Base-by-base conservation (phyloP, 179 eudicot genomes). In the Beta macrorhiza region DNA sequence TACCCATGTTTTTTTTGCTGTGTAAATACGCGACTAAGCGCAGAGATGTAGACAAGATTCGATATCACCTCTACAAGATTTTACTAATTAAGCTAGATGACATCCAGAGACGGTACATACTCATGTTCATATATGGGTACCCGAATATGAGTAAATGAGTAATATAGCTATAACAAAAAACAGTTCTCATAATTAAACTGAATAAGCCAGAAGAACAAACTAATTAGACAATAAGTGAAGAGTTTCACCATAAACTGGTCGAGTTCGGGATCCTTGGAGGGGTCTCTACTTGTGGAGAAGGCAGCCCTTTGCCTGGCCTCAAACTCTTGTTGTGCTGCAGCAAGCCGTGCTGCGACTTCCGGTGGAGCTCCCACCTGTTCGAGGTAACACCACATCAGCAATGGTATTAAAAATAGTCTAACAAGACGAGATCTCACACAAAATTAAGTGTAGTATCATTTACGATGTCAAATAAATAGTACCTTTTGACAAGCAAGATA, bases 311-410 rank as follows among this genome's bases (percentile, higher is more conserved):
- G 95, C 80, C 93, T 86, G 0, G 90, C 76, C 84, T 92, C 97
- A 32, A 91, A 93, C 80, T 93, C 97, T 10, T 90, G 90, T 51
- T 91, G 88, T 0, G 88, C 91, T 4, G 92, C 92, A 64, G 89
- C 82, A 12, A 95, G 90, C 78, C 92, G 76, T 55, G 91, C 93
- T 67, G 83, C 97, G 79, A 92, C 90, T 57, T 95, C 98, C 19
- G 97, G 93, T 15, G 98, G 97, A 22, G 98, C 97, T 75, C 98
- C 98, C 63, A 95, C 97, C 98, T 92, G 19, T 2, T 1, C 37
- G 37, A 32, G 37, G 37, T 32, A 32, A 32, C 37, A 32, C 2
- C 37, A 32, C 1, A 32, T 32, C 37, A 32, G 37, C 37, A 32
- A 32, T 32, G 37, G 1, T 32, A 32, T 32, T 32, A 32, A 32